phyloP scores from a whole-genome alignment of 1,284 basidiomycete genomes.

The Pholiota adiposa region DNA sequence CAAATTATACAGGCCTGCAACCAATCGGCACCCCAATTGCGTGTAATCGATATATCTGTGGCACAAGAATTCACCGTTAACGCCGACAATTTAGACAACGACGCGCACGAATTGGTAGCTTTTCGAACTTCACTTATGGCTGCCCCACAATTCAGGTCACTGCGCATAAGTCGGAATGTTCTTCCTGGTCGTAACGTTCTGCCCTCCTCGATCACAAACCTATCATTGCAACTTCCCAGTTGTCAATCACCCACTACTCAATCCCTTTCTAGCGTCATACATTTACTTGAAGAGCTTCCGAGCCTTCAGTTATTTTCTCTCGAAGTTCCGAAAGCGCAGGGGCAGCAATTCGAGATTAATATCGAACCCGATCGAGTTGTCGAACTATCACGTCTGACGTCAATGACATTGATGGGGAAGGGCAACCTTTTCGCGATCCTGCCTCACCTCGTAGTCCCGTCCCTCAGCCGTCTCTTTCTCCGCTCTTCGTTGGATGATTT shows the following conservation, averaged over 20 bases:
- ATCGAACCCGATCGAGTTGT: slow-evolving; percentile 32
- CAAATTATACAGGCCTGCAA: slow-evolving; percentile 41
- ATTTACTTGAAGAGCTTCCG: slow-evolving; percentile 37
- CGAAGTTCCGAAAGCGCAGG: slow-evolving; percentile 39
- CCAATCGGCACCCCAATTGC: slow-evolving; percentile 33
- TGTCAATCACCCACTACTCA: slow-evolving; percentile 28
- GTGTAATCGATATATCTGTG: slow-evolving; percentile 29
- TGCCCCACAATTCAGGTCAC: slow-evolving; percentile 38
- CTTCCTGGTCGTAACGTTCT: slow-evolving; percentile 37
- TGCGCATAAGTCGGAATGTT: slow-evolving; percentile 40
- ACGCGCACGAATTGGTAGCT: slow-evolving; percentile 26
- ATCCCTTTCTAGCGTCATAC: slow-evolving; percentile 35
- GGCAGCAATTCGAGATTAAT: slow-evolving; percentile 38
- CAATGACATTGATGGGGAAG: slow-evolving; percentile 45
- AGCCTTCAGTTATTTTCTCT: slow-evolving; percentile 45
- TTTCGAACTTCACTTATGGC: slow-evolving; percentile 36
- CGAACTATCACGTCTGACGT: slow-evolving; percentile 41
- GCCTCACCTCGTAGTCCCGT: slow-evolving; percentile 45
- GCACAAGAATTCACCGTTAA: slow-evolving; percentile 31
- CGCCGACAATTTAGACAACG: slow-evolving; percentile 23
- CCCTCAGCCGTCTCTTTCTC: slow-evolving; percentile 49
- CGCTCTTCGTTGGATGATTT: slow-evolving; percentile 45
- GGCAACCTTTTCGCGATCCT: slow-evolving; percentile 49
- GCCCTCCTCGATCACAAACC: slow-evolving; percentile 42
- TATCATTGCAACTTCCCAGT: slow-evolving; percentile 37